Base-by-base conservation (phyloP, 441 rosid species). In the Biscutella laevigata region DNA sequence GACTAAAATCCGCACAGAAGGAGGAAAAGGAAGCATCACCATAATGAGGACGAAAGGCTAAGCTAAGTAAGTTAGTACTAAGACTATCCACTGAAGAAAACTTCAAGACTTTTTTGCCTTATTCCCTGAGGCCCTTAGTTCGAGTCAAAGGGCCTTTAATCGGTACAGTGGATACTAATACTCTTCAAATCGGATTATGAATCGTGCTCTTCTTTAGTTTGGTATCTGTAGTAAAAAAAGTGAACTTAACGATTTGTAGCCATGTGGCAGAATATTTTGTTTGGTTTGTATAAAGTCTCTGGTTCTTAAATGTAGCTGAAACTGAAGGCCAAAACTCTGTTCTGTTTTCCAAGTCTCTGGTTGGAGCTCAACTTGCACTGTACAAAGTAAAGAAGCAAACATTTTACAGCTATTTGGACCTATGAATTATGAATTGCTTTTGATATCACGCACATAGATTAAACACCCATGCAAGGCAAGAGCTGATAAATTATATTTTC, bases 1-100 rank as follows among this genome's bases (percentile, higher is more conserved):
- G 77, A 88, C 96, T 22, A 92, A 79, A 70, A 92, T 92, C 58
- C 94, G 88, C 50, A 92, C 96, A 0, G 94, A 92, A 75, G 96
- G 96, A 47, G 96, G 98, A 37, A 92, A 77, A 77, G 96, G 98
- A 49, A 92, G 96, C 76, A 92, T 92, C 58, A 92, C 95, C 3
- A 88, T 92, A 6, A 82, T 79, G 91, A 80, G 98, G 76, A 92
- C 98, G 17, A 92, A 73, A 69, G 95, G 95, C 25, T 91, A 70
- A 81, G 22, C 38, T 12, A 15, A 44, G 24, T 4, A 24, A 36
- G 27, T 47, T 17, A 56, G 12, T 36, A 19, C 27, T 27, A 37
- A 12, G 3, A 46, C 4, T 26, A 10, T 8, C 16, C 25, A 26
- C 53, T 39, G 49, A 41, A 22, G 42, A 51, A 51, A 59, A 49